A percentile compares a stretch with the other conserved stretches of the same genome.
These are phyloP conservation scores for Manihot esculenta DNA, from an alignment of 441 rosid species.

Conservation along the genomic window DNA sequence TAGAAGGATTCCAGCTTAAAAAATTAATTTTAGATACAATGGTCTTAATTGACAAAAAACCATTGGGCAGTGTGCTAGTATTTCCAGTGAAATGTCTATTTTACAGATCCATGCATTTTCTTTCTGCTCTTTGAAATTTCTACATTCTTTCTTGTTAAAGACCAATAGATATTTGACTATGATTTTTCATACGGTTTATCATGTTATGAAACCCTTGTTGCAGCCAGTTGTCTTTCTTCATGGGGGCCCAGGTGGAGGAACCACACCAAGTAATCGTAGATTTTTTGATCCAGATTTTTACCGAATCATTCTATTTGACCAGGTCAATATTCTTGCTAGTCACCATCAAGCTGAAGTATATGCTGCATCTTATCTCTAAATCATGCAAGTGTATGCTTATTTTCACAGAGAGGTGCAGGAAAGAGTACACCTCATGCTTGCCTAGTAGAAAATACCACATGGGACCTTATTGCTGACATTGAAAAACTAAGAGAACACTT, in stretches of 20 bases:
- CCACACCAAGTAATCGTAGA: slow-evolving; percentile 71
- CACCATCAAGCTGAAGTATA: neutral
- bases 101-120: neutral
- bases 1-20: neutral
- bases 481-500: slow-evolving; percentile 83
- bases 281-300: slow-evolving; percentile 87
- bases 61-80: neutral
- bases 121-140: neutral
- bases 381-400: neutral
- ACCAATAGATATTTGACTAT: neutral
- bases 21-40: neutral
- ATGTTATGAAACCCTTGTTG: slow-evolving; percentile 21
- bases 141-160: neutral
- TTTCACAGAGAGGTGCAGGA: slow-evolving; percentile 79
- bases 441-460: slow-evolving; percentile 83
- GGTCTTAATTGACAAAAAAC: neutral
- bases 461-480: slow-evolving; percentile 82
- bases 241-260: slow-evolving; percentile 98
- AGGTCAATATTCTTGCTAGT: slow-evolving; percentile 40
- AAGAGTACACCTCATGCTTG: slow-evolving; percentile 97
- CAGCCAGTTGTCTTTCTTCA: slow-evolving; percentile 94
- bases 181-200: neutral
- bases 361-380: neutral
- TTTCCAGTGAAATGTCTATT: neutral
- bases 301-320: slow-evolving; percentile 79